These are phyloP conservation scores for Teunomyces stri DNA, from an alignment of 805 yeast genomes.

Conservation along the genomic window DNA sequence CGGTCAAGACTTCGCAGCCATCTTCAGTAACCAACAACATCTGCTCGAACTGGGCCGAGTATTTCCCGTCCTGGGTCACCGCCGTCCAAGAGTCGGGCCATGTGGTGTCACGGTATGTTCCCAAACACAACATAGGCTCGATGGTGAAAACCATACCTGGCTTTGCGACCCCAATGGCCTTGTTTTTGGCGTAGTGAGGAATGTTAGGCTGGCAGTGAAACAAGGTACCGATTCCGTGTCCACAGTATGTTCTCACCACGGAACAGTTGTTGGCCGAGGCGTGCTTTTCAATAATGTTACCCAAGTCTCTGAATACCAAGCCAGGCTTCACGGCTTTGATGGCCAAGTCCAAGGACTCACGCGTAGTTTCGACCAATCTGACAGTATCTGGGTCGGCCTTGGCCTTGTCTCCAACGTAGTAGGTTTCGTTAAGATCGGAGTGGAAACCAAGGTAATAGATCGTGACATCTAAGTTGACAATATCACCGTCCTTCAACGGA, in stretches of 20 bases:
- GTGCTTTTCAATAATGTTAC: slow-evolving; percentile 83
- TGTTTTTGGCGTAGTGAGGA: slow-evolving; percentile 92
- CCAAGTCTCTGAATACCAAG: slow-evolving; percentile 77
- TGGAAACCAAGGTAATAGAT: slow-evolving; percentile 85
- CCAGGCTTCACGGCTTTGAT: slow-evolving; percentile 90
- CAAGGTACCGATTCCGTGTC: slow-evolving; percentile 84
- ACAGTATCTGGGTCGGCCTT: slow-evolving; percentile 77
- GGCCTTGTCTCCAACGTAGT: slow-evolving; percentile 91
- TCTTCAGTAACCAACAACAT: slow-evolving; percentile 88
- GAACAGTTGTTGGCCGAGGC: slow-evolving; percentile 77
- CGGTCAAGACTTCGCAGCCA: slow-evolving; percentile 88
- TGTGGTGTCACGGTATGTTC: slow-evolving; percentile 70
- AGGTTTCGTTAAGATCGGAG: slow-evolving; percentile 94
- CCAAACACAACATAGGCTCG: slow-evolving; percentile 94
- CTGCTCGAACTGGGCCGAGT: slow-evolving; percentile 94
- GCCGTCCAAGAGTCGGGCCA: slow-evolving; percentile 99
- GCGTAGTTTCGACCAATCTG: slow-evolving; percentile 80
- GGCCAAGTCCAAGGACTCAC: slow-evolving; percentile 84
- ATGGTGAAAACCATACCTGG: slow-evolving; percentile 97
- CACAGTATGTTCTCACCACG: slow-evolving; percentile 87
- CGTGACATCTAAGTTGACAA: slow-evolving; percentile 86
- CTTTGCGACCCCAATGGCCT: slow-evolving; percentile 89
- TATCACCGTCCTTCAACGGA: slow-evolving; percentile 88
- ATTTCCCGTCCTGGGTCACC: slow-evolving; percentile 82
- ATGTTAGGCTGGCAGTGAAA: slow-evolving; percentile 93